phyloP scores from a whole-genome alignment of 2,329 filamentous ascomycete genomes.

The Claviceps sp. region DNA sequence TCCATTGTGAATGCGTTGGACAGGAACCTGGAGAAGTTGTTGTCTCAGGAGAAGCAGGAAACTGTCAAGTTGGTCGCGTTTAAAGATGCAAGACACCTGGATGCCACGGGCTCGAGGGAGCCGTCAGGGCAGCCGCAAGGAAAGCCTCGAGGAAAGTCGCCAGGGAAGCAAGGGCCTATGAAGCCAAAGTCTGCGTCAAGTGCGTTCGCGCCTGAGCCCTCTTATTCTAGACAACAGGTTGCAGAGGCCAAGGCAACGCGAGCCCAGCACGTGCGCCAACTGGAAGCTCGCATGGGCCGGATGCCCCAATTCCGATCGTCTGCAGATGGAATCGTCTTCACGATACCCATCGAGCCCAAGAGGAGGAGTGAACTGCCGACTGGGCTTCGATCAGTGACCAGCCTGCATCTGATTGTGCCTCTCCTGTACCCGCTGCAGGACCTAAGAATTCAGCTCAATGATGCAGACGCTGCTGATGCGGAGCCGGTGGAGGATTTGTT shows the following conservation, averaged over 20 bases:
- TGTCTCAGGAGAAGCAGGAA: slow-evolving; percentile 57
- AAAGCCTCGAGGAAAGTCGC: slow-evolving; percentile 1
- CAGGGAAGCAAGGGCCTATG: slow-evolving; percentile 1
- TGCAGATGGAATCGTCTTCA: slow-evolving; percentile 56
- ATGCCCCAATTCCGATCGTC: slow-evolving; percentile 54
- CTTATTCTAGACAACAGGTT: slow-evolving; percentile 46
- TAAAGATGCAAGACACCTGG: slow-evolving; percentile 39
- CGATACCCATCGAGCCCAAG: slow-evolving; percentile 54
- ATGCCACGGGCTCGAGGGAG: slow-evolving; percentile 9
- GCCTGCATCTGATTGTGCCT: slow-evolving; percentile 56
- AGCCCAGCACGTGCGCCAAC: slow-evolving; percentile 53
- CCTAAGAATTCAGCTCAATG: slow-evolving; percentile 51
- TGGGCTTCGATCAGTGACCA: slow-evolving; percentile 46
- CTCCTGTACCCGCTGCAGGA: slow-evolving; percentile 57
- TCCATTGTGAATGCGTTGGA: slow-evolving; percentile 57
- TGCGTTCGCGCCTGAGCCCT: slow-evolving; percentile 29
- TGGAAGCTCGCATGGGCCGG: slow-evolving; percentile 62
- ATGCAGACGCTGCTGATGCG: slow-evolving; percentile 45
- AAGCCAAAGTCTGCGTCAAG: slow-evolving; percentile 7
- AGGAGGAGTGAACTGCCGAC: slow-evolving; percentile 46
- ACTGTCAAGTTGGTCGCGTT: slow-evolving; percentile 56
- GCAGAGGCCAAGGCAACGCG: slow-evolving; percentile 48
- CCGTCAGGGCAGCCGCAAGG: background rate
- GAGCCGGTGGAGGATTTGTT: slow-evolving; percentile 54
- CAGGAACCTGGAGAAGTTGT: slow-evolving; percentile 53